Percentiles rank a stretch among this genome's conserved stretches.
Evolutionary conservation across 164 flowering plant species (phyloP).

Genomic region (Saururus chinensis): DNA sequence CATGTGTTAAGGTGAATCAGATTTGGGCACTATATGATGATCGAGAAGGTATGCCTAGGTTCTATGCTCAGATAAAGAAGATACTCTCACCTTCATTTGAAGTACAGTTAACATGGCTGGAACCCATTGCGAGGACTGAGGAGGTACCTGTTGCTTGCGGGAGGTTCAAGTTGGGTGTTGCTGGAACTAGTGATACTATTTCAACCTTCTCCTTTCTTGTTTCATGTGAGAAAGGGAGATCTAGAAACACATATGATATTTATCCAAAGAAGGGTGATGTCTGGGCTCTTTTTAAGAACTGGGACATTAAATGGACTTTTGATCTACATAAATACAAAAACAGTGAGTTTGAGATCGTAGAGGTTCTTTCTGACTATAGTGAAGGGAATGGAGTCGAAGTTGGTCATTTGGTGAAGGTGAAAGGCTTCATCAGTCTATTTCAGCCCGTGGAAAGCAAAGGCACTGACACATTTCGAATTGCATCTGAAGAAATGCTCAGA

Average conservation of each 20-base stretch:
- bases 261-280: conserved; percentile 53
- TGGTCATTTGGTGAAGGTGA: conserved; percentile 31
- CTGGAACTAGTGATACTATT: conserved; percentile 14
- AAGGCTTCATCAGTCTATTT: conserved; percentile 43
- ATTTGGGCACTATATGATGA: conserved; percentile 80
- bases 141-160: conserved; percentile 69
- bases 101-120: conserved; percentile 67
- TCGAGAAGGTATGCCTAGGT: conserved; percentile 81
- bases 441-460: conserved; percentile 9
- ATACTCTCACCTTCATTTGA: conserved; percentile 35
- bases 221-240: conserved; percentile 4
- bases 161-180: conserved; percentile 22
- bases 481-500: conserved; percentile 27
- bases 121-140: conserved; percentile 30
- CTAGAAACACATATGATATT: conserved; percentile 16
- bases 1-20: conserved; percentile 47
- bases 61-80: conserved; percentile 53
- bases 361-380: conserved; percentile 33
- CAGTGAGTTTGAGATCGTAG: conserved; percentile 39
- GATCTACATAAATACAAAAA: conserved; percentile 29
- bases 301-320: conserved; percentile 45
- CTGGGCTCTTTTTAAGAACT: conserved; percentile 54
- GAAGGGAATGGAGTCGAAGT: conserved; percentile 31
- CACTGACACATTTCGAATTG: conserved; percentile 18
- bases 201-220: conserved; percentile 40